These are phyloP conservation scores for Cyclotella choctawhatcheeana DNA, from an alignment of 108 stramenopile species.

Conservation along the genomic window DNA sequence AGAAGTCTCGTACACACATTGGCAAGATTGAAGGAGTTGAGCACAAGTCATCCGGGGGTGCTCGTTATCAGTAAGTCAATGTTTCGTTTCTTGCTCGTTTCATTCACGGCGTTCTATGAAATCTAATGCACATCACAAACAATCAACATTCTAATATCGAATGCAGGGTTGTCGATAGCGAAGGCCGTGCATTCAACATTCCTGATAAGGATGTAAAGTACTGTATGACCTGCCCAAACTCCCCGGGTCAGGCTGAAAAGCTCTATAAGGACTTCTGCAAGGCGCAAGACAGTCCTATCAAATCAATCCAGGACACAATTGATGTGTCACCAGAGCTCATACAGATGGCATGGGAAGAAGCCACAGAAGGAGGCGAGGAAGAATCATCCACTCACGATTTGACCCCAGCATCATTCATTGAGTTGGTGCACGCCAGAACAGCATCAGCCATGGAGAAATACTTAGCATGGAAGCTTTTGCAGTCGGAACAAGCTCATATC, in stretches of 20 bases:
- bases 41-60: slow-evolving; percentile 63
- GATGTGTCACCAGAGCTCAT: slow-evolving; percentile 58
- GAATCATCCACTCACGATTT: slow-evolving; percentile 22
- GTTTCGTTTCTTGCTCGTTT: not conserved
- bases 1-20: slow-evolving; percentile 55
- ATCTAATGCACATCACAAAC: too few species aligned
- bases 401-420: slow-evolving; percentile 49
- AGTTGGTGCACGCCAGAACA: slow-evolving; percentile 58
- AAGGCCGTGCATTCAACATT: slow-evolving; percentile 54
- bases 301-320: slow-evolving; percentile 40
- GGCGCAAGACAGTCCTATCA: slow-evolving; percentile 46
- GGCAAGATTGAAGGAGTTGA: slow-evolving; percentile 54
- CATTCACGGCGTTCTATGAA: too few species aligned
- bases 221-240: slow-evolving; percentile 54
- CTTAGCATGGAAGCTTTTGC: slow-evolving; percentile 55
- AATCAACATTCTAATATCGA: too few species aligned
- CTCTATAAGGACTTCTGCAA: slow-evolving; percentile 50
- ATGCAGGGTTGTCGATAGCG: slow-evolving; percentile 39
- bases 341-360: slow-evolving; percentile 70
- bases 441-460: slow-evolving; percentile 64
- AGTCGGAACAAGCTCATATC: slow-evolving; percentile 49
- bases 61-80: slow-evolving; percentile 46
- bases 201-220: slow-evolving; percentile 58
- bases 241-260: slow-evolving; percentile 47
- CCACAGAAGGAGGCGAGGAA: slow-evolving; percentile 42